These are phyloP conservation scores for Leccinum variicolor DNA, from an alignment of 768 basidiomycete genomes.

Conservation along the genomic window DNA sequence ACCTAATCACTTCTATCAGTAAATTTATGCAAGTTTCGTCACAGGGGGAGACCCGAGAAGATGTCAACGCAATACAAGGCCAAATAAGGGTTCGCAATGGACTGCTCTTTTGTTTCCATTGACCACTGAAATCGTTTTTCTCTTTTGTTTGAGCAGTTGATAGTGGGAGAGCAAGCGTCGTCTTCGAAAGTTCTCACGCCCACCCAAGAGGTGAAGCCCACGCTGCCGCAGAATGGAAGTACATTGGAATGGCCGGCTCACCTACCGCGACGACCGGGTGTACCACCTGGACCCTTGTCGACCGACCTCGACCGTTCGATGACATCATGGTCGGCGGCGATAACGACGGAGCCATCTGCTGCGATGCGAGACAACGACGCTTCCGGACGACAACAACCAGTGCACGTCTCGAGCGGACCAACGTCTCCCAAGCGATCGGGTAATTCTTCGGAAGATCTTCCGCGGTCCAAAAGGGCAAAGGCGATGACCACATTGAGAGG, in stretches of 20 bases:
- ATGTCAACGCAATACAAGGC: slow-evolving; percentile 33
- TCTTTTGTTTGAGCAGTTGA: slow-evolving; percentile 42
- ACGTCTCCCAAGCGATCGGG: slow-evolving; percentile 25
- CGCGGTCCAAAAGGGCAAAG: slow-evolving; percentile 35
- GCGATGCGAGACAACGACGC: slow-evolving; percentile 14
- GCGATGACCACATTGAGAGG: slow-evolving; percentile 15
- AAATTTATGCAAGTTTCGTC: slow-evolving; percentile 27
- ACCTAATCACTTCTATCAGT: slow-evolving; percentile 36
- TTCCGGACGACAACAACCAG: background rate
- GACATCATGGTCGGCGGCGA: slow-evolving; percentile 5
- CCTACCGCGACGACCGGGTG: slow-evolving; percentile 23
- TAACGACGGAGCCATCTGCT: slow-evolving; percentile 6
- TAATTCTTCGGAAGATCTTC: slow-evolving; percentile 29
- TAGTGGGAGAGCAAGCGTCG: slow-evolving; percentile 24
- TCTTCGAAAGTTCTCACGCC: slow-evolving; percentile 11
- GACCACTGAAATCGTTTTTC: slow-evolving; percentile 38
- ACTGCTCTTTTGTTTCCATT: slow-evolving; percentile 35
- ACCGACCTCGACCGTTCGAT: slow-evolving; percentile 13
- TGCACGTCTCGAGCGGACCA: slow-evolving; percentile 1
- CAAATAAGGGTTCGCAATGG: slow-evolving; percentile 59
- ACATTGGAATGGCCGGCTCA: slow-evolving; percentile 23
- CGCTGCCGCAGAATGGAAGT: slow-evolving; percentile 13
- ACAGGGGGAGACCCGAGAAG: slow-evolving; percentile 22
- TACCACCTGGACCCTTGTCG: slow-evolving; percentile 10
- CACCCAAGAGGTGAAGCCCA: slow-evolving; percentile 7